Conservation (phyloP, 2,329 filamentous ascomycete species). For the Trichoderma guizhouense region DNA sequence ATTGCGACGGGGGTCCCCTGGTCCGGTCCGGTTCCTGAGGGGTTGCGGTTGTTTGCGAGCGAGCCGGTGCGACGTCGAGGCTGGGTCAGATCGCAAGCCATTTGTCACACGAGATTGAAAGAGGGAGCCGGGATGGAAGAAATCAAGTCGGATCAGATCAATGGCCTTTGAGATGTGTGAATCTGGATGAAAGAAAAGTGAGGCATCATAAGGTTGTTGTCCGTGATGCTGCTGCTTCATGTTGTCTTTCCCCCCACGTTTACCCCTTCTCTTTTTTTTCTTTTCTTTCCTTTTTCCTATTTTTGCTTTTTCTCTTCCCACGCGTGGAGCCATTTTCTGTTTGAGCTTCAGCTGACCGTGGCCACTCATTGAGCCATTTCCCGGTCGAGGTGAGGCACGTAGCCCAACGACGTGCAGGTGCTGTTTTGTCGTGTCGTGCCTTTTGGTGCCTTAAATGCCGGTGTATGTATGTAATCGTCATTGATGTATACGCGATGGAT, state of each 20-base stretch:
- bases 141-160: background rate
- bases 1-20: conserved; percentile 1
- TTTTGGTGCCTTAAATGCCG: background rate
- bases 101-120: background rate
- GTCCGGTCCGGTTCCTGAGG: conserved; percentile 11
- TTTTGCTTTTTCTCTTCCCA: background rate
- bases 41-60: background rate
- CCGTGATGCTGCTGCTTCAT: too few species aligned
- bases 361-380: background rate
- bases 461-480: background rate
- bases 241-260: too few species aligned
- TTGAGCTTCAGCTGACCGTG: background rate
- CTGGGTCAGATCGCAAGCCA: background rate
- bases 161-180: background rate
- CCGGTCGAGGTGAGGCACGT: background rate
- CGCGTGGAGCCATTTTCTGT: background rate
- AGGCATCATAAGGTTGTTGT: too few species aligned
- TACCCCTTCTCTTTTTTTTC: too few species aligned
- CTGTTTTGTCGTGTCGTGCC: background rate
- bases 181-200: too few species aligned
- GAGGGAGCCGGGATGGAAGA: background rate
- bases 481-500: background rate
- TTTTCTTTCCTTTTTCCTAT: background rate
- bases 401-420: background rate
- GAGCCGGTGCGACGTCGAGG: background rate